Evolutionary conservation across 352 stramenopile species (phyloP).

Genomic region (Lagenidium giganteum): DNA sequence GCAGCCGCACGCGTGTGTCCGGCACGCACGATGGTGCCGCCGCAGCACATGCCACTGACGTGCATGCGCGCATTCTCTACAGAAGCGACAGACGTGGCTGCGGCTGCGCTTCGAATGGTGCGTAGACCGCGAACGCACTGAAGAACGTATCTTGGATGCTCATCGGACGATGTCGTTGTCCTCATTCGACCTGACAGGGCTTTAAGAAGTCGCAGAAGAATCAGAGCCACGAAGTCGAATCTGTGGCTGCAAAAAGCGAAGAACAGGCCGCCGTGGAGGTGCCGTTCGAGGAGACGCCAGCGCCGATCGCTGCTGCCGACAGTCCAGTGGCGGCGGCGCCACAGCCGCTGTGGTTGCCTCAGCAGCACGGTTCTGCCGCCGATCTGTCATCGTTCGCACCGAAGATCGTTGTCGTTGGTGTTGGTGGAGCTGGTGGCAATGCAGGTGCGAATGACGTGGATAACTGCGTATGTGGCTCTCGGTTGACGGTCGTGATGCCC

Average conservation of each 20-base stretch:
- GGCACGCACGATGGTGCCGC: too few species aligned
- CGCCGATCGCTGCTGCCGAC: slow-evolving; percentile 12
- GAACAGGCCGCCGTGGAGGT: slow-evolving; percentile 4
- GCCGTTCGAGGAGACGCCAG: background rate
- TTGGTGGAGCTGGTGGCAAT: slow-evolving; percentile 86
- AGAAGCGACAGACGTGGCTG: slow-evolving; percentile 64
- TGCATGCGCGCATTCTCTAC: slow-evolving; percentile 55
- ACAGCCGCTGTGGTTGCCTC: slow-evolving; percentile 74
- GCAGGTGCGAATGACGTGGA: slow-evolving; percentile 30
- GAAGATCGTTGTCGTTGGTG: slow-evolving; percentile 84
- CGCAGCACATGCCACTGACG: too few species aligned
- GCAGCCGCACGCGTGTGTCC: too few species aligned
- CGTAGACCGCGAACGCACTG: background rate
- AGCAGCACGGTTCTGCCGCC: slow-evolving; percentile 47
- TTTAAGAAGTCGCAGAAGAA: slow-evolving; percentile 54
- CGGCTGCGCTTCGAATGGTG: slow-evolving; percentile 70
- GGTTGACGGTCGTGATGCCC: background rate
- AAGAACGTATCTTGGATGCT: background rate
- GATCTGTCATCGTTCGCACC: slow-evolving; percentile 76
- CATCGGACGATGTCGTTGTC: background rate
- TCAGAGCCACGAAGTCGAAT: slow-evolving; percentile 3
- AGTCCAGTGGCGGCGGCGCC: slow-evolving; percentile 39
- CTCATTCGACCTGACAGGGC: slow-evolving; percentile 16
- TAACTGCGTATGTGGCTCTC: background rate
- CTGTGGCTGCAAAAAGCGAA: slow-evolving; percentile 3